A percentile compares a stretch with the other conserved stretches of the same genome.
These are phyloP conservation scores for Graphilbum ipis-grandicollis DNA, from an alignment of 2,329 filamentous ascomycete species.

Conservation along the genomic window DNA sequence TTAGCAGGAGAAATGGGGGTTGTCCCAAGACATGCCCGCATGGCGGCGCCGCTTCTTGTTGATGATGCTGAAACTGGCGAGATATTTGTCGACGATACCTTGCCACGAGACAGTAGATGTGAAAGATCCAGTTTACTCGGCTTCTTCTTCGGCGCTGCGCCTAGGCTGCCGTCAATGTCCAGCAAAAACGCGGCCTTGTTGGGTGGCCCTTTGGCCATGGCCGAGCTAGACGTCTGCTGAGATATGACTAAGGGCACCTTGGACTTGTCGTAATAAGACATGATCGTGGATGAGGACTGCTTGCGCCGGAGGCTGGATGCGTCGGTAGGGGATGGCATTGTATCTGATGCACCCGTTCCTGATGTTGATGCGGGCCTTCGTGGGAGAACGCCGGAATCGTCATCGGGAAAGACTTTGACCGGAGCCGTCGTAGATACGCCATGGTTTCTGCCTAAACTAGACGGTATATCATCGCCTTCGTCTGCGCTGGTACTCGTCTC, in stretches of 20 bases:
- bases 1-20: too few relatives aligned
- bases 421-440: background rate
- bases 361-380: too few relatives aligned
- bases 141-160: conserved; percentile 19
- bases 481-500: conserved; percentile 21
- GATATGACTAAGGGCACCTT: conserved; percentile 39
- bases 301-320: conserved; percentile 28
- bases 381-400: conserved; percentile 1
- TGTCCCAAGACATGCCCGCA: too few relatives aligned
- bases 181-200: conserved; percentile 24
- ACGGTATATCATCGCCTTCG: conserved; percentile 1
- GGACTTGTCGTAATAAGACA: conserved; percentile 37
- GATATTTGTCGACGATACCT: too few relatives aligned
- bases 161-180: conserved; percentile 23
- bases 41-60: too few relatives aligned
- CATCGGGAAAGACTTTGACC: background rate
- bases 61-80: too few relatives aligned
- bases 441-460: background rate
- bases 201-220: conserved; percentile 38
- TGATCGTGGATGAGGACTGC: conserved; percentile 36
- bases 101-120: conserved; percentile 19
- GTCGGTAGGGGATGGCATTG: conserved; percentile 17
- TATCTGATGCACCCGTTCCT: background rate
- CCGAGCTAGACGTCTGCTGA: conserved; percentile 39
- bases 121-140: conserved; percentile 32